A percentile compares a stretch with the other conserved stretches of the same genome.
These are phyloP conservation scores for Botrytis fragariae DNA, from an alignment of 2,329 filamentous ascomycete genomes.

Conservation along the genomic window DNA sequence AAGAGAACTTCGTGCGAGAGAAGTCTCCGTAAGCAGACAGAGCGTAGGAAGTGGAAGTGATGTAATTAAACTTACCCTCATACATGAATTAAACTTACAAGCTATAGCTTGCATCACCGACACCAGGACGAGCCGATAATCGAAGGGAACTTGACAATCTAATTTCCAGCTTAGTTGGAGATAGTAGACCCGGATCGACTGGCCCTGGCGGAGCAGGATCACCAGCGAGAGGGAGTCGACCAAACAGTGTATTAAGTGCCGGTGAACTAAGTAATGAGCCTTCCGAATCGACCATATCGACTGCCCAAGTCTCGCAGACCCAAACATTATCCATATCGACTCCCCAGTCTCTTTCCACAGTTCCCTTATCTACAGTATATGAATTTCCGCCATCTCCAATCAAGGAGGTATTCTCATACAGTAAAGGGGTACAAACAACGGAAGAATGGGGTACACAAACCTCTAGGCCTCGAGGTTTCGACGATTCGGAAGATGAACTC, in stretches of 20 bases:
- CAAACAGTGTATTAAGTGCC: constrained; percentile 81
- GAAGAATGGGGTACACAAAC: constrained; percentile 64
- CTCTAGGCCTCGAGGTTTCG: constrained; percentile 52
- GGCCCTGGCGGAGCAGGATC: constrained; percentile 62
- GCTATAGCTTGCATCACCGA: constrained; percentile 63
- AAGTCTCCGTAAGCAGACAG: constrained; percentile 67
- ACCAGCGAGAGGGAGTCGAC: constrained; percentile 72
- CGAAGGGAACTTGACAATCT: constrained; percentile 79
- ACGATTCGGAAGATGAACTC: constrained; percentile 64
- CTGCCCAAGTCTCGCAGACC: constrained; percentile 41
- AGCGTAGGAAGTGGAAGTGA: constrained; percentile 68
- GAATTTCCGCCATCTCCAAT: constrained; percentile 75
- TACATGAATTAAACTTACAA: constrained; percentile 34
- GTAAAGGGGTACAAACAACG: constrained; percentile 90
- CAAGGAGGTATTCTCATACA: constrained; percentile 90
- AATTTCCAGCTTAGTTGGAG: constrained; percentile 71
- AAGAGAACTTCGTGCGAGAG: constrained; percentile 76
- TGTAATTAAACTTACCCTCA: constrained; percentile 49
- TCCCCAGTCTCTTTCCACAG: constrained; percentile 68
- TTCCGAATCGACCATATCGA: constrained; percentile 55
- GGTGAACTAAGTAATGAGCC: constrained; percentile 76
- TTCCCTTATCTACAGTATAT: constrained; percentile 71
- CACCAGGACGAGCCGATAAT: constrained; percentile 64
- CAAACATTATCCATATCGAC: constrained; percentile 44
- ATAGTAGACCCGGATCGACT: constrained; percentile 67